Evolutionary conservation across 2,329 filamentous ascomycete genomes (phyloP), one percentile per base, ranked within the genome.

Genomic region (Aspergillus ochraceus): DNA sequence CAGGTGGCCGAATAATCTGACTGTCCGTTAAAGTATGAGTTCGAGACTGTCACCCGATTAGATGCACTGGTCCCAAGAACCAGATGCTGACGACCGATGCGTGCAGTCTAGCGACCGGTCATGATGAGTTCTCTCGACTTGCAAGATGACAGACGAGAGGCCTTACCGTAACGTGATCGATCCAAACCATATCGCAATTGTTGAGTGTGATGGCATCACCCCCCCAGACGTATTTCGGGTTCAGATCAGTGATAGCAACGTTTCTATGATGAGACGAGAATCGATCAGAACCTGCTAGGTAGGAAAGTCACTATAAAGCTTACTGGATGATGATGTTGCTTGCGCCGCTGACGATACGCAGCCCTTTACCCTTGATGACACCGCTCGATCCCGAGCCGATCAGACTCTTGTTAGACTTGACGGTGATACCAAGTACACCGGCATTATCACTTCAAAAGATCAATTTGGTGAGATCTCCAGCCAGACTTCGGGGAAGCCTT

Each of bases 11-110:
- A 86, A 76, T 79, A 87, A 24, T 73, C 71, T 36, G 80, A 80
- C 30, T 70, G 69, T 50, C 86, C 86, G 65, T 88, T 80, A 66
- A 88, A 82, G 68, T 84, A 81, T 73, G 68, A 78, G 80, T 87
- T 86, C 64, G 84, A 84, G 70, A 88, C 80, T 29, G 84, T 86
- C 19, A 87, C 81, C 45, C 83, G 82, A 71, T 80, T 81, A 65
- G 79, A 81, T 52, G 83, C 80, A 2, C 71, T 68, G 68, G 79
- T 82, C 55, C 85, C 85, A 47, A 85, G 79, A 46, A 87, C 85
- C 45, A 86, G 81, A 76, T 86, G 82, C 74, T 87, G 84, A 52
- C 85, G 83, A 58, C 82, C 83, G 64, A 87, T 83, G 49, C 83
- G 79, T 51, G 83, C 84, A 52, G 83, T 84, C 36, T 42, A n/a